Evolutionary conservation across 2,329 filamentous ascomycete species (phyloP), one percentile per base, ranked within the genome.

Genomic region (Fusarium neocosmosporiellum): DNA sequence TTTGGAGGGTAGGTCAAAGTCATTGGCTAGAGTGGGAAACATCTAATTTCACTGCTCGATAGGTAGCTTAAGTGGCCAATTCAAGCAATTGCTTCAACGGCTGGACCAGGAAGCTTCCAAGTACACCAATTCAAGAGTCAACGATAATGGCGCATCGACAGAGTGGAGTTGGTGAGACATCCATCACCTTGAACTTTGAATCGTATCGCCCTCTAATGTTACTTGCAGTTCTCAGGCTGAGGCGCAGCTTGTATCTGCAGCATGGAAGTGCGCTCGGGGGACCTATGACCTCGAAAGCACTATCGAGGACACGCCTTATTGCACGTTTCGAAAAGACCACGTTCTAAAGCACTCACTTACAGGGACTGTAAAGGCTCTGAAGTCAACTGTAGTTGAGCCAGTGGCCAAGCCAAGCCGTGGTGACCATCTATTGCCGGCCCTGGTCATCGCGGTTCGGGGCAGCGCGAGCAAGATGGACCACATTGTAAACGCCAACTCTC

Each of bases 401-500:
- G 57, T 29, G 11, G 20, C 22, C 6, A 22, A 48, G 4, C 9
- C 43, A 37, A 18, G 16, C 4, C 16, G 13, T 22, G 62, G 20
- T 24, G 58, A 64, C 11, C 3, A 31, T 13, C 27, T 66, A 2
- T 31, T 75, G 4, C 73, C 75, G 2, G 58, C 59, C 10, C 63
- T 77, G 7, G 50, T 76, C 8, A 54, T 77, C n/a, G 73, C 75
- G 1, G 65, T 77, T 60, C 65, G 70, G 14, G 75, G 73, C 2
- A 76, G 71, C 34, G 67, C 73, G 4, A 75, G 63, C 16, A 75
- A 69, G 36, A 77, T 77, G 75, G 75, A 77, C 34, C 75, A 77
- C 31, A 67, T 77, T 13, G 65, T 75, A 8, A 77, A 72, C 53
- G 65, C 66, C 13, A 73, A 72, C 16, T 60, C 71, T 20, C 34